Base-by-base conservation (phyloP, 2,329 filamentous ascomycete species). In the Metarhizium guizhouense region DNA sequence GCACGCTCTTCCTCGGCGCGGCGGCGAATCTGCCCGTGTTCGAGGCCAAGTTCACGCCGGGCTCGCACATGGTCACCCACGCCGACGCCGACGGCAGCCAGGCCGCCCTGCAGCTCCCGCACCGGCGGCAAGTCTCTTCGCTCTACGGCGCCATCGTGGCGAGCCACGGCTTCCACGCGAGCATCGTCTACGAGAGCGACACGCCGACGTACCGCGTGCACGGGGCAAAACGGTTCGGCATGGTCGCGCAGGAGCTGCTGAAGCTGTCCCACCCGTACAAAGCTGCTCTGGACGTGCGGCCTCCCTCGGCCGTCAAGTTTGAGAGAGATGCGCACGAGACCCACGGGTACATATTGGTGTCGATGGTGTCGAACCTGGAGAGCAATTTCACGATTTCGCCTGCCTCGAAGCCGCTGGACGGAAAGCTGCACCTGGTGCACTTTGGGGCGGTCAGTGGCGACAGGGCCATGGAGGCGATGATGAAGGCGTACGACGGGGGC, bases 101-200 rank as follows among this genome's bases (percentile, higher is more conserved):
- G 6, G 36, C 52, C 3, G 36, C 52, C 3, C 52, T 61, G 3
- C 55, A 61, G 6, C 52, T 18, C 45, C 45, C 65, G 6, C 57
- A 62, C 3, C 68, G 69, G 51, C 55, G 69, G n/a, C 62, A 69
- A 1, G 69, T 76, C 4, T 64, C 67, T 0, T 67, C 70, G 49
- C 74, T 87, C 29, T 81, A 87, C 63, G 92, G 90, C 30, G 87
- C 87, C 29, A 90, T 96, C 25, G 92, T 97, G 2, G 86, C 86
- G 48, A 94, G 88, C 68, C 95, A 95, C 80, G 93, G 88, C 20
- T 84, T 97, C 65, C 93, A 97, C 66, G 89, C 92, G 34, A 85
- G 86, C 47, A 79, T 97, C 3, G 90, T 97, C 25, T 91, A 89
- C 63, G 91, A 96, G 73, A 94, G 88, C 69, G 93, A 97, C 69